Conservation (phyloP, 2,329 filamentous ascomycete genomes). For the Paraphoma sp. region DNA sequence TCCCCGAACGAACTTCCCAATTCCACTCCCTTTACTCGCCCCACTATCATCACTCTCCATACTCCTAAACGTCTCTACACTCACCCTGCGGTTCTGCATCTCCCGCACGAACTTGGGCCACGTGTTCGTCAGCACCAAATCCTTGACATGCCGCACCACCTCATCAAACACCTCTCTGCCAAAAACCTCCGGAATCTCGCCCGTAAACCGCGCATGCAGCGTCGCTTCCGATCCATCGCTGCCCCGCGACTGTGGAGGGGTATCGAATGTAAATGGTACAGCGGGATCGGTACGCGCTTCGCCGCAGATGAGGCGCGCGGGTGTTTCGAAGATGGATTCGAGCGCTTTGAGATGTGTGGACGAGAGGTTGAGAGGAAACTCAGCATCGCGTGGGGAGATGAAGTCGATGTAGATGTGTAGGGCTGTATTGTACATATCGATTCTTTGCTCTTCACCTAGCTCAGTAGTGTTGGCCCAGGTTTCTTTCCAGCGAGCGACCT, state of each 20-base stretch:
- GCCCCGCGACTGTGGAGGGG: not conserved
- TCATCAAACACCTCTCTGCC: constrained; percentile 11
- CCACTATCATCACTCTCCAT: constrained; percentile 6
- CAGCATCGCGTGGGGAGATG: constrained; percentile 15
- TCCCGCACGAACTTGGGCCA: constrained; percentile 25
- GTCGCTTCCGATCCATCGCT: not conserved
- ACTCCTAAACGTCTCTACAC: not conserved
- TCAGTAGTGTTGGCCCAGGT: not conserved
- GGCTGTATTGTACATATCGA: constrained; percentile 12
- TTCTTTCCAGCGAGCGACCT: constrained; percentile 10
- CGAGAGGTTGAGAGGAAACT: constrained; percentile 21
- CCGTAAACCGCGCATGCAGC: not conserved
- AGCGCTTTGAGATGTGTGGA: constrained; percentile 11
- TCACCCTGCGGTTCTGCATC: constrained; percentile 6
- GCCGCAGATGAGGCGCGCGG: constrained; percentile 9
- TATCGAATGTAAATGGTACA: constrained; percentile 7
- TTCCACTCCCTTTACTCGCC: constrained; percentile 2
- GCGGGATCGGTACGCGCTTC: constrained; percentile 2
- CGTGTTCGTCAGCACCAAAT: constrained; percentile 19
- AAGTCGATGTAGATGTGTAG: constrained; percentile 17
- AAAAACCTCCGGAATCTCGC: constrained; percentile 4
- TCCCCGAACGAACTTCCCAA: constrained; percentile 2
- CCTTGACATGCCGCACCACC: constrained; percentile 11
- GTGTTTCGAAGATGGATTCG: constrained; percentile 10
- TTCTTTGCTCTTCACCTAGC: not conserved